These are phyloP conservation scores for Pisolithus microcarpus DNA, from an alignment of 768 basidiomycete genomes.

Conservation along the genomic window DNA sequence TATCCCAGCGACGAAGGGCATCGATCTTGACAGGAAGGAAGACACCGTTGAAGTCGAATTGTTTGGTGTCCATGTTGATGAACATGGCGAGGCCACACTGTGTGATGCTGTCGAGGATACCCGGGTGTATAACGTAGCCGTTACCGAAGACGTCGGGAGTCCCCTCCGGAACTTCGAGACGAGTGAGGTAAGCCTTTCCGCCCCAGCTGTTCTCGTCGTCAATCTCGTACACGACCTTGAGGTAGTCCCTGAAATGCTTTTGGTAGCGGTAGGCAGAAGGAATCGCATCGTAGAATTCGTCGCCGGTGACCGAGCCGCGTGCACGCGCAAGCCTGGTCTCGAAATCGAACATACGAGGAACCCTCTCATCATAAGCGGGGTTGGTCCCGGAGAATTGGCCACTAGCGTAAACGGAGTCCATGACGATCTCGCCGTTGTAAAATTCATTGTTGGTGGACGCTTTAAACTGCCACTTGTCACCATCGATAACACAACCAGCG, in stretches of 20 bases:
- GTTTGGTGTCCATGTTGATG: conserved; percentile 19
- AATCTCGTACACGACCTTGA: conserved; percentile 23
- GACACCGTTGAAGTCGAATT: conserved; percentile 25
- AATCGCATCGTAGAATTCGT: conserved; percentile 12
- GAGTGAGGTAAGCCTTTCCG: conserved; percentile 21
- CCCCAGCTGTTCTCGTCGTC: conserved; percentile 22
- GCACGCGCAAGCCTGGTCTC: conserved; percentile 13
- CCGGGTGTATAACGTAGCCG: conserved; percentile 28
- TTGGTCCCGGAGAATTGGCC: conserved; percentile 22
- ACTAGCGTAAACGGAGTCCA: conserved; percentile 26
- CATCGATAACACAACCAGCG: conserved; percentile 20
- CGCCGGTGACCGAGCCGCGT: conserved; percentile 7
- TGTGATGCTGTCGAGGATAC: conserved; percentile 27
- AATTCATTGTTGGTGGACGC: conserved; percentile 20
- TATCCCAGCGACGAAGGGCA: conserved; percentile 25
- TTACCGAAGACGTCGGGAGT: conserved; percentile 24
- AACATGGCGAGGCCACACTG: conserved; percentile 26
- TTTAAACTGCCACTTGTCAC: conserved; percentile 24
- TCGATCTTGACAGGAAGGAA: conserved; percentile 28
- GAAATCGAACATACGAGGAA: conserved; percentile 19
- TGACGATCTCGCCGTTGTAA: conserved; percentile 16
- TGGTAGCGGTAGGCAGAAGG: conserved; percentile 11
- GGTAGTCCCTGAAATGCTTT: conserved; percentile 21
- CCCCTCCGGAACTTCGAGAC: conserved; percentile 12
- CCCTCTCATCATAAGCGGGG: conserved; percentile 18